Percentiles rank a stretch among this genome's conserved stretches.
Evolutionary conservation across 805 yeast species (phyloP).

Genomic region (Nakazawaea ernobii): DNA sequence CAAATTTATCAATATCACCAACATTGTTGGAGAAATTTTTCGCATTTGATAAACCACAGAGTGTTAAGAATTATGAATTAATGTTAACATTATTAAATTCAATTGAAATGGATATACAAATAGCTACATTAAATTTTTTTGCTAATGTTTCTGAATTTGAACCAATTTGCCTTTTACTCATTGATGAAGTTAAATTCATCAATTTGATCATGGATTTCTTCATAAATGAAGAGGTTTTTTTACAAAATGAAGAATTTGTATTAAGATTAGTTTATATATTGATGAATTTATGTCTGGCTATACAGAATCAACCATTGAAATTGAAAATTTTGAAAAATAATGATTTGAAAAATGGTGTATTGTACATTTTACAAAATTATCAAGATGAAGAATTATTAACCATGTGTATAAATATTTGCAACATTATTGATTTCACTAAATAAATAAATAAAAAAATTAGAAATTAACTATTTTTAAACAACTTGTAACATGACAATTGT

Average conservation of each 20-base stretch:
- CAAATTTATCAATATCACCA: slow-evolving; percentile 36
- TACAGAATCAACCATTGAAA: not conserved
- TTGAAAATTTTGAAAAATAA: not conserved
- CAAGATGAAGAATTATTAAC: slow-evolving; percentile 4
- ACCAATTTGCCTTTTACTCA: slow-evolving; percentile 18
- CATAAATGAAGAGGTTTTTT: not conserved
- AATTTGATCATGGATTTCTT: not conserved
- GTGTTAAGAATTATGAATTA: slow-evolving; percentile 34
- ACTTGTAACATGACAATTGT: slow-evolving; percentile 75
- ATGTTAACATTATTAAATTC: slow-evolving; percentile 34
- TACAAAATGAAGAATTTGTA: slow-evolving; percentile 14
- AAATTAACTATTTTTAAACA: too few relatives aligned
- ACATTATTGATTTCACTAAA: slow-evolving; percentile 1
- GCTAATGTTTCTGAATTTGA: slow-evolving; percentile 22
- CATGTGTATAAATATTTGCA: slow-evolving; percentile 7
- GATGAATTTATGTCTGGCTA: slow-evolving; percentile 6
- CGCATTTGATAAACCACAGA: slow-evolving; percentile 36
- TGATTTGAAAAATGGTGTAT: slow-evolving; percentile 4
- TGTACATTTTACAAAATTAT: not conserved
- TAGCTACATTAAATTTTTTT: slow-evolving; percentile 25
- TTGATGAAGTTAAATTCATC: slow-evolving; percentile 17
- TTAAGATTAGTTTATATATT: slow-evolving; percentile 20
- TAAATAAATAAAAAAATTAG: too few relatives aligned
- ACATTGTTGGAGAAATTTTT: slow-evolving; percentile 49
- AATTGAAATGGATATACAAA: slow-evolving; percentile 34